Base-by-base conservation (phyloP, 306 rosid species). In the Medicago lupulina region DNA sequence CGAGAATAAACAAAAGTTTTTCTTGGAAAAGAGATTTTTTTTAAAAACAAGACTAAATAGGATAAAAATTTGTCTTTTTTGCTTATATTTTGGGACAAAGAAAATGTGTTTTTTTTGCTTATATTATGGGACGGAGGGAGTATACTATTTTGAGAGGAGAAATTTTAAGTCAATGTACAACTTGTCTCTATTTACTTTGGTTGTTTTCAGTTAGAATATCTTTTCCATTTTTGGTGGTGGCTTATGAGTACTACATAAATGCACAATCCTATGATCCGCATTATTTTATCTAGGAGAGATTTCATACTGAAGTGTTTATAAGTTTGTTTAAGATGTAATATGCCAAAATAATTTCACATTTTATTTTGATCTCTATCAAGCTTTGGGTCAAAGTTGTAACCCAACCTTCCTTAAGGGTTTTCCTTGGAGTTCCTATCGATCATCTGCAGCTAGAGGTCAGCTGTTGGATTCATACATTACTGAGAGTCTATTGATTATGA, bases 311-410 rank as follows among this genome's bases (percentile, higher is more conserved):
- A 36, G 34, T 39, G 34, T 61, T 77, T 57, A 69, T n/a, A 16
- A 51, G 58, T 16, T 21, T 57, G n/a, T 61, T 50, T 39, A 25
- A 19, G 76, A 6, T 68, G 25, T 65, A 54, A 7, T 54, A 3
- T 55, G 68, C 39, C n/a, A 16, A 67, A 54, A 67, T 58, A 49
- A 21, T 59, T 70, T 78, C 28, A 61, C 55, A 49, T 49, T 70
- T 21, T 61, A 23, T 28, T 69, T 69, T 17, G 16, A 68, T 8
- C 69, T 16, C 23, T 12, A 57, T 23, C 8, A 17, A 73, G 9
- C 36, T 34, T 70, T 9, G 38, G 60, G 61, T 46, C 72, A 71
- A 50, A 38, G 64, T 7, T 23, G 46, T 39, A 58, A 34, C 62
- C 25, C 44, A 7, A 23, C 10, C 3, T 47, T 16, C 49, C 23